A percentile compares a stretch with the other conserved stretches of the same genome.
Evolutionary conservation across 179 eudicot genomes (phyloP).

Genomic region (Spinacia oleracea): DNA sequence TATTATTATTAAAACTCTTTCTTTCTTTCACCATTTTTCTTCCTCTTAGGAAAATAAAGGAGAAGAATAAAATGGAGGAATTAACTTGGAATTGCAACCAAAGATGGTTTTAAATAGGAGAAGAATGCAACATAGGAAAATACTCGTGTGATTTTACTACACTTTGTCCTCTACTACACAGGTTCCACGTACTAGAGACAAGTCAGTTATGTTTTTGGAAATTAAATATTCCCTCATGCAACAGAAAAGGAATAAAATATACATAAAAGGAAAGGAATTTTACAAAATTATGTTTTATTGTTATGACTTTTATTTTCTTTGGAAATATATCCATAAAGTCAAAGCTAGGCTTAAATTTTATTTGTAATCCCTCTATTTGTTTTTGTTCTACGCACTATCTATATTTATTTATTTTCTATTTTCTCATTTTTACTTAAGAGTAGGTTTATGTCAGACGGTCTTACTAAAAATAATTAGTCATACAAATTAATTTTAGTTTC

Average conservation of each 20-base stretch:
- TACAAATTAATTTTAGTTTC: too few species aligned
- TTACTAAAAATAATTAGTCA: too few species aligned
- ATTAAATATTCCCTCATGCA: neutral
- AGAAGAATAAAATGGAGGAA: neutral
- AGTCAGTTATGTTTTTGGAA: constrained; percentile 7
- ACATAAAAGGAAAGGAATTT: neutral
- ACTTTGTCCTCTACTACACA: constrained; percentile 20
- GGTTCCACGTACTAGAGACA: neutral
- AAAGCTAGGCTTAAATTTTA: too few species aligned
- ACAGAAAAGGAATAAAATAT: neutral
- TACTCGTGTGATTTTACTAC: constrained; percentile 9
- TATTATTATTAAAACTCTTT: neutral
- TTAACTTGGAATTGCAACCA: constrained; percentile 1
- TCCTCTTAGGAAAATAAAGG: neutral
- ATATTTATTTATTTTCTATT: too few species aligned
- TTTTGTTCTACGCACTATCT: too few species aligned
- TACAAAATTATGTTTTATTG: neutral
- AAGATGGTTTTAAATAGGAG: constrained; percentile 16
- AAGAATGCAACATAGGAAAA: neutral
- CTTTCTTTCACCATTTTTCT: neutral
- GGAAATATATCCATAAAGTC: neutral
- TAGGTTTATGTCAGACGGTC: too few species aligned
- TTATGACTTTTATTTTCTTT: neutral
- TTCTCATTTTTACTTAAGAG: too few species aligned
- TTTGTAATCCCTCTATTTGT: too few species aligned